Conservation (phyloP, 768 basidiomycete species). For the Calocera cornea region DNA sequence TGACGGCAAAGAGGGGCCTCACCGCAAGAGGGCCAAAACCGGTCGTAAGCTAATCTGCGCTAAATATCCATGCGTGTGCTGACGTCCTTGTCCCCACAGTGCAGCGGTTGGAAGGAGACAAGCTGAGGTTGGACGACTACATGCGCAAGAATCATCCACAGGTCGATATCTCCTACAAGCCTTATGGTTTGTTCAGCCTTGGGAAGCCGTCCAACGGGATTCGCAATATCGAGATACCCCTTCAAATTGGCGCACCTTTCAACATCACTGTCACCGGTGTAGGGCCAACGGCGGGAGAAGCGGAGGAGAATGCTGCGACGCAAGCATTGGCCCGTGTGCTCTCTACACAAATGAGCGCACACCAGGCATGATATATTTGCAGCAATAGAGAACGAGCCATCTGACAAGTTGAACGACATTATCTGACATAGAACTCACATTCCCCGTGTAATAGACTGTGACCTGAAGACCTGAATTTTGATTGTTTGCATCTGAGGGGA, state of each 20-base stretch:
- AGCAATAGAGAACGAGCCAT: neutral
- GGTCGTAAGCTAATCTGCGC: neutral
- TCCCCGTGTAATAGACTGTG: too few relatives aligned
- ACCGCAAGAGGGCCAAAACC: neutral
- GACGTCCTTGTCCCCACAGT: neutral
- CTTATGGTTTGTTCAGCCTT: neutral
- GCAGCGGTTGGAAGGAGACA: neutral
- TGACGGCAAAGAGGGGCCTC: neutral
- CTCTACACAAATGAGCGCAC: too few relatives aligned
- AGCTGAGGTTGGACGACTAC: neutral
- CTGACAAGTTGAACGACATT: too few relatives aligned
- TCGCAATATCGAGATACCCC: neutral
- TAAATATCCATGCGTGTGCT: neutral
- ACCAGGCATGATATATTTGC: too few relatives aligned
- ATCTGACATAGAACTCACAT: too few relatives aligned
- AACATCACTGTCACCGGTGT: neutral
- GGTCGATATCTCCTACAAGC: neutral
- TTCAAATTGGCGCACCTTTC: neutral
- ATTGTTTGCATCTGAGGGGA: too few relatives aligned
- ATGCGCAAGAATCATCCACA: neutral
- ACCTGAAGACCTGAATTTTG: too few relatives aligned
- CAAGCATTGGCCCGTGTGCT: neutral
- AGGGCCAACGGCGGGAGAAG: neutral
- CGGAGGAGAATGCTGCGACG: neutral
- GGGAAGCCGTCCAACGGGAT: neutral